Percentiles rank a stretch among this genome's conserved stretches.
These are phyloP conservation scores for Lecanicillium sp. DNA, from an alignment of 2,329 filamentous ascomycete genomes.

Conservation along the genomic window DNA sequence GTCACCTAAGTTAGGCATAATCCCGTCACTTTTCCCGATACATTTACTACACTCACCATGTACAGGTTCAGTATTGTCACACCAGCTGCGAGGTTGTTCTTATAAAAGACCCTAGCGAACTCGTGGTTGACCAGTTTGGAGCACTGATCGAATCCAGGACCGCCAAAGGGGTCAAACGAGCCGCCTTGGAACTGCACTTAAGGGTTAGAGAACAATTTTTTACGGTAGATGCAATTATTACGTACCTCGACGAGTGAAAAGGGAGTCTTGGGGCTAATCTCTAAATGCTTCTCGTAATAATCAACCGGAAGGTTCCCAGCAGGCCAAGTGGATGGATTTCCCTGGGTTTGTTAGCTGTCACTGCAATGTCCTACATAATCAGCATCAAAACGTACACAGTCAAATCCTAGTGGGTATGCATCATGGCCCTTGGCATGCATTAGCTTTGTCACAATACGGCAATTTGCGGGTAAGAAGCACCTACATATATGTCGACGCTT, in stretches of 20 bases:
- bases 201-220: background rate
- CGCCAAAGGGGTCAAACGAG: constrained; percentile 68
- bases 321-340: constrained; percentile 40
- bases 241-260: constrained; percentile 53
- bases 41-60: constrained; percentile 46
- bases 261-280: constrained; percentile 57
- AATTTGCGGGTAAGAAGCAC: background rate
- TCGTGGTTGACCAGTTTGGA: constrained; percentile 60
- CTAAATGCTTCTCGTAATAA: constrained; percentile 46
- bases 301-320: constrained; percentile 26
- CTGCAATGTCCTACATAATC: background rate
- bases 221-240: constrained; percentile 7
- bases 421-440: constrained; percentile 43
- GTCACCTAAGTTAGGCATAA: background rate
- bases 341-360: constrained; percentile 14
- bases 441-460: background rate
- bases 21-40: too few relatives aligned
- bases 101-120: constrained; percentile 72
- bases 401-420: constrained; percentile 52
- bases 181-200: constrained; percentile 56
- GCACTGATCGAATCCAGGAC: constrained; percentile 61
- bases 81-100: constrained; percentile 62
- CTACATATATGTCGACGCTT: constrained; percentile 49
- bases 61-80: constrained; percentile 65
- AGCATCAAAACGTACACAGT: constrained; percentile 29